Evolutionary conservation across 345 rosid species (phyloP).

Genomic region (Melastoma malabathricum): DNA sequence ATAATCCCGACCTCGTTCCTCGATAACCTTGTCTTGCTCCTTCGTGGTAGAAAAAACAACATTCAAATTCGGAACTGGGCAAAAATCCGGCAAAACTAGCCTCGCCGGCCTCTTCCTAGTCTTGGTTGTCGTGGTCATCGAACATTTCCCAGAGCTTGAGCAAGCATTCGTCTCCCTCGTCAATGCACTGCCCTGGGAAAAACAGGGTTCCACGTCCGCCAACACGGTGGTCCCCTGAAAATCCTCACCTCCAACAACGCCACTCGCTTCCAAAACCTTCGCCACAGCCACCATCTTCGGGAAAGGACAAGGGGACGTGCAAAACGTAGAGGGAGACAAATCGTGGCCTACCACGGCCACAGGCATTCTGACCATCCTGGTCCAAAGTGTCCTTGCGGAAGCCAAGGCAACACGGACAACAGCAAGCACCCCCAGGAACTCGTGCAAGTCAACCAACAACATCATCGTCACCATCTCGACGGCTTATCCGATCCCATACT

Average conservation of each 20-base stretch:
- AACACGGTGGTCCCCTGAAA: neutral
- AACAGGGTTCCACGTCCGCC: neutral
- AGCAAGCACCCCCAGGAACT: constrained; percentile 20
- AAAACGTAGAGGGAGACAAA: constrained; percentile 6
- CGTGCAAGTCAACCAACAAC: constrained; percentile 8
- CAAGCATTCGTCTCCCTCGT: no score
- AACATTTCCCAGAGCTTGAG: neutral
- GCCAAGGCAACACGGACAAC: constrained; percentile 11
- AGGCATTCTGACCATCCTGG: constrained; percentile 8
- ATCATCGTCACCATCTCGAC: neutral
- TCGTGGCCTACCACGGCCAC: constrained; percentile 11
- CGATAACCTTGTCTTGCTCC: constrained; percentile 16
- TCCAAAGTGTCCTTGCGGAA: constrained; percentile 2
- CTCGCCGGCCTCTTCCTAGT: constrained; percentile 29
- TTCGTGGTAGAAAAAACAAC: constrained; percentile 7
- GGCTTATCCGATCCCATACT: no score
- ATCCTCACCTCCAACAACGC: neutral
- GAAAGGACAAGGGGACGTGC: constrained; percentile 6
- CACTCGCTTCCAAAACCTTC: neutral
- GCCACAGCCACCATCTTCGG: neutral
- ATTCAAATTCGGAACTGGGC: constrained; percentile 1
- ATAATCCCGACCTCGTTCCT: constrained; percentile 26
- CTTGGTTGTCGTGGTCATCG: constrained; percentile 1
- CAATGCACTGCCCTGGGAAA: no score
- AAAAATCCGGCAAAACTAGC: constrained; percentile 23